Percentiles rank a stretch among this genome's conserved stretches.
These are phyloP conservation scores for Annulohypoxylon moriforme DNA, from an alignment of 495 filamentous ascomycete species.

Conservation along the genomic window DNA sequence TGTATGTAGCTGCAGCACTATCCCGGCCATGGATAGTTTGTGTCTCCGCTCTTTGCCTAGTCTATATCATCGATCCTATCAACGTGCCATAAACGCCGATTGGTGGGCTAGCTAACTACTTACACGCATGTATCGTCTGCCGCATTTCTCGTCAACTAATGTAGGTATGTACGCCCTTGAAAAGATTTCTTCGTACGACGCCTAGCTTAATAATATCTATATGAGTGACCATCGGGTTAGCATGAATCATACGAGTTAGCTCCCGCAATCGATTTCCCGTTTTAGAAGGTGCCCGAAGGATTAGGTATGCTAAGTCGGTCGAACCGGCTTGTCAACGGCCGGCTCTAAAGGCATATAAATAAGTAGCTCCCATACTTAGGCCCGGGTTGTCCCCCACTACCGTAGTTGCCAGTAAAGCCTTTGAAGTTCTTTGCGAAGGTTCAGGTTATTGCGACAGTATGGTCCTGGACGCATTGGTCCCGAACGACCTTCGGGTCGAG, in stretches of 20 bases:
- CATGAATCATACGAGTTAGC: constrained; percentile 6
- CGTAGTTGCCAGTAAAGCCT: not conserved
- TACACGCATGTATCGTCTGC: not conserved
- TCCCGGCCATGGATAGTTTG: not conserved
- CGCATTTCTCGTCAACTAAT: not conserved
- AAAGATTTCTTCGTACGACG: not conserved
- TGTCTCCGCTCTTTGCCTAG: constrained; percentile 22
- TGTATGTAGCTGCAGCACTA: not conserved
- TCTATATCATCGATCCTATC: not conserved
- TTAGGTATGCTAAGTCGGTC: constrained; percentile 14
- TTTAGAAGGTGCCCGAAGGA: constrained; percentile 19
- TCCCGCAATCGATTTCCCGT: constrained; percentile 15
- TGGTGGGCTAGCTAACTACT: constrained; percentile 1
- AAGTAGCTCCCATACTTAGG: not conserved
- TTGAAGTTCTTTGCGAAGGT: not conserved
- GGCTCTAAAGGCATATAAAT: constrained; percentile 22
- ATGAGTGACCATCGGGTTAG: not conserved
- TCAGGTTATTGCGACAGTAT: constrained; percentile 46
- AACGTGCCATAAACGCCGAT: constrained; percentile 10
- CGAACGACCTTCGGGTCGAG: constrained; percentile 72
- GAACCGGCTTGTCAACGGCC: constrained; percentile 8
- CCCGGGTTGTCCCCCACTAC: not conserved
- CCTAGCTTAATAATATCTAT: not conserved
- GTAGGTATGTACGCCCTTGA: not conserved
- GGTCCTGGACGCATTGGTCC: constrained; percentile 69